Evolutionary conservation across 139 green algal genomes (phyloP), one percentile per base, ranked within the genome.

Genomic region (Coelastrella sp.): DNA sequence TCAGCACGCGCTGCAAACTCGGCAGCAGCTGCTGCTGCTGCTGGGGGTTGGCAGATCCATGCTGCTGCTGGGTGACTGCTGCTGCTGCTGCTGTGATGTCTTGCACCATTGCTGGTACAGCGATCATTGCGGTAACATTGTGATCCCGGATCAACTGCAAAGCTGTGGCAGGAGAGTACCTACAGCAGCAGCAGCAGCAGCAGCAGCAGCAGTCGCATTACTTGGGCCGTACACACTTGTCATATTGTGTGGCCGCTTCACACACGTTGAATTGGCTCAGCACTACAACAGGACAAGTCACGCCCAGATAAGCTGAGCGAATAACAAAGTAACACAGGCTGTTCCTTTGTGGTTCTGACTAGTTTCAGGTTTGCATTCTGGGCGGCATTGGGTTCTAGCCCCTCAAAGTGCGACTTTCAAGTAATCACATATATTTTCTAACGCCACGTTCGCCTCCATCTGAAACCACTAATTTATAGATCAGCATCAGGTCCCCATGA

Each of bases 51-150:
- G 23, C 74, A 23, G 71, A 17, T 47, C n/a, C 74, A 1, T 61
- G 47, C 11, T 61, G 47, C 11, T 57, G 22, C 6, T 19, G 22
- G 7, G 74, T 32, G 13, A 22, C 74, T 65, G 77, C 76, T 65
- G 76, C 76, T 65, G 76, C 77, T 83, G 77, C 77, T 83, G 77
- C 77, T 65, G 77, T 83, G 47, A 83, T 61, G 77, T 83, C 77
- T 22, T 83, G 47, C 77, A 83, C 68, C 77, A 83, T 83, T 6
- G 77, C 77, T 83, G 77, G 77, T 10, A 83, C 77, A 7, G 77
- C 77, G 32, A 83, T 83, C 47, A 83, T 61, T 2, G 77, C 47
- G 7, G 77, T 65, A 11, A 84, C 14, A 13, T 54, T 6, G 22
- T 83, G 47, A 13, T 65, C 2, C 8, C n/a, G 10, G 8, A 83